A percentile compares a stretch with the other conserved stretches of the same genome.
Evolutionary conservation across 169 alveolate genomes (phyloP).

Genomic region (Cryptosporidium ryanae): DNA sequence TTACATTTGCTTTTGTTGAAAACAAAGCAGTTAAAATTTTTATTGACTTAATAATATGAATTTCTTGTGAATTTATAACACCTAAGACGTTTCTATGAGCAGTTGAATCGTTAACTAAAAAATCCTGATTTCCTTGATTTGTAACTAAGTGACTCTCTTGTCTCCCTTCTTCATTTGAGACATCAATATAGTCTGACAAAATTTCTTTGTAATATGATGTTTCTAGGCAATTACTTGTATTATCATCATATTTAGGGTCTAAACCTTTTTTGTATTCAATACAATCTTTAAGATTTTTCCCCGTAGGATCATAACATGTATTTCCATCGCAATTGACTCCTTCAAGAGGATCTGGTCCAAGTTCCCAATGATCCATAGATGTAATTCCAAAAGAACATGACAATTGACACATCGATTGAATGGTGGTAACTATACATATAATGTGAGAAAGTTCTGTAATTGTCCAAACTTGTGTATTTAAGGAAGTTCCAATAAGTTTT

Average conservation of each 20-base stretch:
- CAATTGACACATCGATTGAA: constrained; percentile 58
- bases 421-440: constrained; percentile 51
- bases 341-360: constrained; percentile 60
- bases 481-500: constrained; percentile 6
- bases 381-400: constrained; percentile 48
- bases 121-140: too few species aligned
- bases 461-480: constrained; percentile 61
- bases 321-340: constrained; percentile 43
- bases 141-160: too few species aligned
- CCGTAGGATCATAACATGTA: constrained; percentile 40
- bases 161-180: too few species aligned
- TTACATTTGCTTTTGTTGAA: too few species aligned
- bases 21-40: too few species aligned
- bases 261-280: constrained; percentile 1
- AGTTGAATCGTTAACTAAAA: too few species aligned
- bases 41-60: too few species aligned
- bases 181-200: constrained; percentile 21
- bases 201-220: constrained; percentile 34
- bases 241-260: background rate
- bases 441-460: constrained; percentile 51
- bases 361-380: constrained; percentile 65
- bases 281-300: constrained; percentile 1
- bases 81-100: too few species aligned
- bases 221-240: background rate
- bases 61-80: too few species aligned